Conservation (phyloP, 352 stramenopile genomes). For the Globisporangium paddicum region DNA sequence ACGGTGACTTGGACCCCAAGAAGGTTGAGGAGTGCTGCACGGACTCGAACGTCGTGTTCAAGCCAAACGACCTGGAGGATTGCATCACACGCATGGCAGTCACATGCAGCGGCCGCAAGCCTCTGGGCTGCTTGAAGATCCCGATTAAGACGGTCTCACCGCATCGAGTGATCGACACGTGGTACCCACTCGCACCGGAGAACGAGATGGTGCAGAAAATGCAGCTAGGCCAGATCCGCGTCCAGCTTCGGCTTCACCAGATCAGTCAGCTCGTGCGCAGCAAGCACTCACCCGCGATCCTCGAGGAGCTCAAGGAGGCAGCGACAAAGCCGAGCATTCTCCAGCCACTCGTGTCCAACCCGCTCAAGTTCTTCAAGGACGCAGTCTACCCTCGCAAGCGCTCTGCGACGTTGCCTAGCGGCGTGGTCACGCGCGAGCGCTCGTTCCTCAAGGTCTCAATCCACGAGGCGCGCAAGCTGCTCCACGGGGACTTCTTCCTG, state of each 20-base stretch:
- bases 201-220: conserved; percentile 67
- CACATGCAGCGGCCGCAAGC: conserved; percentile 35
- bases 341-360: background rate
- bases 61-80: conserved; percentile 53
- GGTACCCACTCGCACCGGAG: conserved; percentile 57
- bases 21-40: conserved; percentile 57
- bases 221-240: conserved; percentile 50
- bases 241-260: conserved; percentile 39
- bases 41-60: conserved; percentile 65
- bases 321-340: conserved; percentile 4
- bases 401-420: conserved; percentile 7
- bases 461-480: conserved; percentile 50
- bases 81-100: conserved; percentile 57
- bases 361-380: conserved; percentile 14
- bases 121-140: conserved; percentile 59
- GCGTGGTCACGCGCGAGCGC: conserved; percentile 23
- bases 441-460: conserved; percentile 62
- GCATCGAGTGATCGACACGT: conserved; percentile 53
- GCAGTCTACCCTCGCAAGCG: conserved; percentile 4
- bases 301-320: conserved; percentile 30
- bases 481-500: conserved; percentile 28
- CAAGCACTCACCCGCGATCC: conserved; percentile 23
- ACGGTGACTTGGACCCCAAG: conserved; percentile 48
- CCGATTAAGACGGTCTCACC: conserved; percentile 57
- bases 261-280: conserved; percentile 31